phyloP scores from a whole-genome alignment of 192 early-diverging fungal species.

The Coemansia sp. region DNA sequence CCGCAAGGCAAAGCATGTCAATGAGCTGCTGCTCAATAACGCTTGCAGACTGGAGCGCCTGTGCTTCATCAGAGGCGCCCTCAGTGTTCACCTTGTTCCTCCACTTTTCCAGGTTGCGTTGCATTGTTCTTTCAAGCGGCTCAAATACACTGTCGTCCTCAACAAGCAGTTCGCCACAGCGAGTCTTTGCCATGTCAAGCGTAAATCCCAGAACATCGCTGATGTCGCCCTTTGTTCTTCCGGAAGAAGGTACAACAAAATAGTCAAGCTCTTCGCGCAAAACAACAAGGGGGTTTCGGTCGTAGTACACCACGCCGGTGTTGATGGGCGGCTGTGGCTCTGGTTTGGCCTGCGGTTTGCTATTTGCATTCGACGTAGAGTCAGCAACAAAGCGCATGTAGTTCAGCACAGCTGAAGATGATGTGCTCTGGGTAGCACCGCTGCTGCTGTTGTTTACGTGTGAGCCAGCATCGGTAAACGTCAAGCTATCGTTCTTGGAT shows the following conservation, averaged over 20 bases:
- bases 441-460: constrained; percentile 50
- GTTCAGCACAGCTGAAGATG: constrained; percentile 53
- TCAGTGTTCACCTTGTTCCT: constrained; percentile 39
- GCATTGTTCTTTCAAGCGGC: constrained; percentile 72
- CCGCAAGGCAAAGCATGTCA: constrained; percentile 78
- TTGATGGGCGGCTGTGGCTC: constrained; percentile 9
- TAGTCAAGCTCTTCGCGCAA: constrained; percentile 79
- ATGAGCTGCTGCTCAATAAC: constrained; percentile 75
- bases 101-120: constrained; percentile 56
- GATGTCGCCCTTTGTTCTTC: constrained; percentile 42
- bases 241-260: constrained; percentile 60
- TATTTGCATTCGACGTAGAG: constrained; percentile 9
- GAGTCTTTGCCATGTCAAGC: constrained; percentile 60
- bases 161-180: constrained; percentile 63
- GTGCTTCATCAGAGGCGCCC: constrained; percentile 44
- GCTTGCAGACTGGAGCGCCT: constrained; percentile 44
- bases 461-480: constrained; percentile 42
- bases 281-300: constrained; percentile 71
- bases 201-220: constrained; percentile 47
- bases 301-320: constrained; percentile 33
- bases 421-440: constrained; percentile 50
- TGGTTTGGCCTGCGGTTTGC: background rate
- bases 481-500: constrained; percentile 46
- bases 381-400: constrained; percentile 53
- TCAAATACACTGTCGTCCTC: constrained; percentile 73